Conservation (phyloP, 441 rosid genomes). For the Macaranga tanarius region DNA sequence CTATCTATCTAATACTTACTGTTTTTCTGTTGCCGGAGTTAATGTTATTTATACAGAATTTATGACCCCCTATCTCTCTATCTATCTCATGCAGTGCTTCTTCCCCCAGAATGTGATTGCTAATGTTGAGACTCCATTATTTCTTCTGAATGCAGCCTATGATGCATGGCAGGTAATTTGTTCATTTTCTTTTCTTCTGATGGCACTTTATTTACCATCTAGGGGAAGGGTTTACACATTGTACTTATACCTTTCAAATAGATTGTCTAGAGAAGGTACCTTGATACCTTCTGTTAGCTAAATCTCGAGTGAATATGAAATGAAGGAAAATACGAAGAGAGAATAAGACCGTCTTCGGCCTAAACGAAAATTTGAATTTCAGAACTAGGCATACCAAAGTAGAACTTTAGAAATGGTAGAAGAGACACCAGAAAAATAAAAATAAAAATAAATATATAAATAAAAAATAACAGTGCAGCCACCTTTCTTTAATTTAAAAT, state of each 20-base stretch:
- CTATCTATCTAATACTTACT: constrained; percentile 17
- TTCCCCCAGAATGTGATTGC: constrained; percentile 79
- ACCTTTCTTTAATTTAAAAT: not conserved
- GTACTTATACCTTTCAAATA: not conserved
- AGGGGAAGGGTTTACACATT: not conserved
- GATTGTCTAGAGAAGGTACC: not conserved
- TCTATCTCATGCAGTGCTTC: constrained; percentile 64
- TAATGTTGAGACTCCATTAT: constrained; percentile 64
- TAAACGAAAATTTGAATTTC: not conserved
- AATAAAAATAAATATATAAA: no score
- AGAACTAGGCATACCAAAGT: not conserved
- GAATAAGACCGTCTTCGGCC: not conserved
- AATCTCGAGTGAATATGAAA: no score
- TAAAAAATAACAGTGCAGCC: not conserved
- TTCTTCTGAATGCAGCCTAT: constrained; percentile 80
- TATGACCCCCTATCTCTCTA: constrained; percentile 15
- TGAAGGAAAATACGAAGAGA: not conserved
- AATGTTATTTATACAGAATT: constrained; percentile 5
- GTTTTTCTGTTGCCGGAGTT: not conserved
- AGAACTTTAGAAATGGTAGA: not conserved
- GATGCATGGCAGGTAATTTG: constrained; percentile 82
- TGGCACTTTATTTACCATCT: not conserved
- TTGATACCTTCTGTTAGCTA: not conserved
- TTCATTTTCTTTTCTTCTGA: not conserved
- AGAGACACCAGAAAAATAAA: not conserved